phyloP scores from a whole-genome alignment of 495 filamentous ascomycete species.

The Venustampulla echinocandica region DNA sequence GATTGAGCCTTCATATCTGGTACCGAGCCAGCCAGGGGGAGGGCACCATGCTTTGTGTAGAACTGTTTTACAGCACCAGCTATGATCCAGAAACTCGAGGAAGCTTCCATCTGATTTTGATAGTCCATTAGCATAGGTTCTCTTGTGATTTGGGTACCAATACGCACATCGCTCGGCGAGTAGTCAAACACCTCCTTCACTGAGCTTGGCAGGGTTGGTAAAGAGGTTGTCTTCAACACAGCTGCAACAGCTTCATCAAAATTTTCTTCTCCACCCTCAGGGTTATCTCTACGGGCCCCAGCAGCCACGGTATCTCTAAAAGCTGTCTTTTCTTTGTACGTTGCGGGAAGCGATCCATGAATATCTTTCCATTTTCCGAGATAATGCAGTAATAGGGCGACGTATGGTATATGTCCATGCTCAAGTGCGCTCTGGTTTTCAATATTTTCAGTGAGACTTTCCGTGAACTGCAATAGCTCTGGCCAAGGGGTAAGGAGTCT shows the following conservation, averaged over 20 bases:
- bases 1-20: conserved; percentile 99
- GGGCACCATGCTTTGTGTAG: conserved; percentile 54
- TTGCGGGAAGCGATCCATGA: conserved; percentile 58
- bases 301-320: conserved; percentile 62
- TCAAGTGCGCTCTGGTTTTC: conserved; percentile 66
- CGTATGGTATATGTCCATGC: conserved; percentile 89
- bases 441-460: conserved; percentile 53
- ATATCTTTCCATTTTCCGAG: conserved; percentile 71
- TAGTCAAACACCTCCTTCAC: conserved; percentile 74
- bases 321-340: conserved; percentile 79
- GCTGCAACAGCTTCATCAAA: conserved; percentile 87
- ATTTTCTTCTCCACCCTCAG: conserved; percentile 93
- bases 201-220: conserved; percentile 54
- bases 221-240: conserved; percentile 72
- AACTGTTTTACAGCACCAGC: conserved; percentile 72
- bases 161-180: conserved; percentile 35
- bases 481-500: conserved; percentile 82
- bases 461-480: conserved; percentile 60
- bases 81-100: conserved; percentile 78
- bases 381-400: conserved; percentile 77
- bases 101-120: conserved; percentile 27
- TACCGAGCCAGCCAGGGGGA: conserved; percentile 79
- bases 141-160: conserved; percentile 1
- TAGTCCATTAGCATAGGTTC: conserved; percentile 8
- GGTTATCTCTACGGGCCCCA: conserved; percentile 58